phyloP scores from a whole-genome alignment of 2,329 filamentous ascomycete genomes.

The Tricladium varicosporioides region DNA sequence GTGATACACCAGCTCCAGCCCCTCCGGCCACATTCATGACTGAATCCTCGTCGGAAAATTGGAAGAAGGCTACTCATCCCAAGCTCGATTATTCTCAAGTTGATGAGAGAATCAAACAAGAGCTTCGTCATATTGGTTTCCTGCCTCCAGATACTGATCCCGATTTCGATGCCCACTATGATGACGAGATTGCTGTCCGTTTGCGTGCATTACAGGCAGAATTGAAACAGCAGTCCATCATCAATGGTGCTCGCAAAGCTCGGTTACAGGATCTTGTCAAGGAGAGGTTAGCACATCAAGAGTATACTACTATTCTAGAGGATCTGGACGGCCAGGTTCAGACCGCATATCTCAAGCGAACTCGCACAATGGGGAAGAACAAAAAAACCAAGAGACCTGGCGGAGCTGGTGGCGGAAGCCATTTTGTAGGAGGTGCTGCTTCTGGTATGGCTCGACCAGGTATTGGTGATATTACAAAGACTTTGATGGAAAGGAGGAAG shows the following conservation, averaged over 20 bases:
- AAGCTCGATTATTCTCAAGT: conserved; percentile 83
- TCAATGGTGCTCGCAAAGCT: conserved; percentile 88
- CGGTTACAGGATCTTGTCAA: conserved; percentile 83
- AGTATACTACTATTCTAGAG: conserved; percentile 95
- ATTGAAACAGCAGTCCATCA: conserved; percentile 77
- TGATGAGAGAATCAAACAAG: conserved; percentile 87
- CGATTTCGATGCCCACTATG: conserved; percentile 85
- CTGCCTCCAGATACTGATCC: conserved; percentile 65
- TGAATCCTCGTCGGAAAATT: conserved; percentile 71
- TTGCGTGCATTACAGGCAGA: conserved; percentile 81
- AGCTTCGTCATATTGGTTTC: conserved; percentile 88
- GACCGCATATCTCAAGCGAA: conserved; percentile 92
- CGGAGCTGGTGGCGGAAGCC: conserved; percentile 70
- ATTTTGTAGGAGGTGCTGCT: conserved; percentile 56
- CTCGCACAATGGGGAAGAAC: conserved; percentile 87
- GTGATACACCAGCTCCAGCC: conserved; percentile 32
- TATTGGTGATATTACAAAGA: conserved; percentile 88
- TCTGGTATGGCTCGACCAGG: conserved; percentile 68
- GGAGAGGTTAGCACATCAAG: conserved; percentile 92
- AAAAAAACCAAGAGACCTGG: conserved; percentile 84
- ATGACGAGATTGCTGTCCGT: conserved; percentile 91
- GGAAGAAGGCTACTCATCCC: conserved; percentile 72
- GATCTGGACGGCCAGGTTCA: conserved; percentile 95
- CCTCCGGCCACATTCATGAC: conserved; percentile 77
- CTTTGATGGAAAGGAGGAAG: conserved; percentile 84